Evolutionary conservation across 2,329 filamentous ascomycete species (phyloP), one percentile per base, ranked within the genome.

Genomic region (Rhynchosporium graminicola): DNA sequence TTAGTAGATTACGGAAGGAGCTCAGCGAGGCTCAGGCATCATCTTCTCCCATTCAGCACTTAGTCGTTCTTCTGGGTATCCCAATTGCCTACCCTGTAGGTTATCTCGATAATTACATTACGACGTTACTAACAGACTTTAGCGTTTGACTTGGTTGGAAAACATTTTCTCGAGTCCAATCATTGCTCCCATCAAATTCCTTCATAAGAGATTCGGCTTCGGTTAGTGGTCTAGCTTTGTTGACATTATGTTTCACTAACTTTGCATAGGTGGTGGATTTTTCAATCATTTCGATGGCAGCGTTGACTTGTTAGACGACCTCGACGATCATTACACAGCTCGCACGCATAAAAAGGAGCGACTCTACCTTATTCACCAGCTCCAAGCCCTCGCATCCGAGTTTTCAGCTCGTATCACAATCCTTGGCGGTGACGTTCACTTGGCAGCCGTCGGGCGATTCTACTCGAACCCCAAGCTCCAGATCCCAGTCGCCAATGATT

Each of bases 251-350:
- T 45, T 61, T 61, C 5, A 52, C 47, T 48, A 58, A 62, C 26
- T 20, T 38, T 15, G 6, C 47, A 26, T 52, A 77, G 89, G 89
- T 4, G 93, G 92, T 55, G 86, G 87, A 58, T 80, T 97, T 50
- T 97, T 98, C 81, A 98, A 98, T 76, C 84, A 92, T 61, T 97
- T 98, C 69, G 94, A 97, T 70, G 94, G 94, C 57, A 93, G 90
- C 60, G 90, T 97, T 29, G 95, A 98, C 77, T 86, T 98, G 29
- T 80, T 97, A 15, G 93, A 97, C 74, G 92, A 96, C 69, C 81
- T 97, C 26, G 94, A 98, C 75, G 95, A 99, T 75, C 95, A 99
- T 66, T 97, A 97, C 80, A 97, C 94, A 1, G 91, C 93, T 5
- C 87, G 87, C 66, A 92, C 92, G 57, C 94, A 98, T 81, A 98